Evolutionary conservation across 805 yeast species (phyloP).

Genomic region (Kazachstania africana): DNA sequence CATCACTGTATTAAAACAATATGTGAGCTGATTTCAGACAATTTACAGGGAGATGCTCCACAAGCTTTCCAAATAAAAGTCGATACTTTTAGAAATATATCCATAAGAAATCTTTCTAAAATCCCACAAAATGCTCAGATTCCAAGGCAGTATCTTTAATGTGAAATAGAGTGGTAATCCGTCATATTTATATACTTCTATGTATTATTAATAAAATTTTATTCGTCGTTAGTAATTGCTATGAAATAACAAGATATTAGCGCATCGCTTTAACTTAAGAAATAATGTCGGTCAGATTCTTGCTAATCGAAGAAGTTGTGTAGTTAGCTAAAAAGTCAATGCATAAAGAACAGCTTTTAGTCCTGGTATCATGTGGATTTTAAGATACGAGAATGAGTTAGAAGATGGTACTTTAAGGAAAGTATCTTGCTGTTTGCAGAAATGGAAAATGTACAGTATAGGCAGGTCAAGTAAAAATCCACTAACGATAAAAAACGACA

Average conservation of each 20-base stretch:
- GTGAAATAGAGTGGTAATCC: neutral
- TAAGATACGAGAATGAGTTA: slow-evolving; percentile 12
- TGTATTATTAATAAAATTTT: too few species aligned
- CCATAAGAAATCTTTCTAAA: slow-evolving; percentile 4
- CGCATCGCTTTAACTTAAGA: too few species aligned
- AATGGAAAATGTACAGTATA: slow-evolving; percentile 7
- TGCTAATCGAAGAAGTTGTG: too few species aligned
- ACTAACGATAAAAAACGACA: slow-evolving; percentile 21
- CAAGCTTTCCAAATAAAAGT: slow-evolving; percentile 13
- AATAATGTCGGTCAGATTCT: too few species aligned
- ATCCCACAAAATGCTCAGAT: slow-evolving; percentile 8
- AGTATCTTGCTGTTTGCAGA: slow-evolving; percentile 11
- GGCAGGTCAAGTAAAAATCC: slow-evolving; percentile 24
- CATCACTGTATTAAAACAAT: slow-evolving; percentile 13
- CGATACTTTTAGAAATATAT: slow-evolving; percentile 7
- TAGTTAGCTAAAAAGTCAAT: too few species aligned
- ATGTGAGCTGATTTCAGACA: slow-evolving; percentile 4
- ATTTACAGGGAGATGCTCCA: slow-evolving; percentile 1
- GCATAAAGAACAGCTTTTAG: too few species aligned
- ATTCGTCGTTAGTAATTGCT: too few species aligned
- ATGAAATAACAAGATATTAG: too few species aligned
- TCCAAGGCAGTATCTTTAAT: neutral
- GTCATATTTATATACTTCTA: too few species aligned
- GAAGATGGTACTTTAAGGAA: slow-evolving; percentile 9
- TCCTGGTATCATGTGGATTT: slow-evolving; percentile 18